These are phyloP conservation scores for Sugiyamaella qingdaonensis DNA, from an alignment of 805 yeast species.

Conservation along the genomic window DNA sequence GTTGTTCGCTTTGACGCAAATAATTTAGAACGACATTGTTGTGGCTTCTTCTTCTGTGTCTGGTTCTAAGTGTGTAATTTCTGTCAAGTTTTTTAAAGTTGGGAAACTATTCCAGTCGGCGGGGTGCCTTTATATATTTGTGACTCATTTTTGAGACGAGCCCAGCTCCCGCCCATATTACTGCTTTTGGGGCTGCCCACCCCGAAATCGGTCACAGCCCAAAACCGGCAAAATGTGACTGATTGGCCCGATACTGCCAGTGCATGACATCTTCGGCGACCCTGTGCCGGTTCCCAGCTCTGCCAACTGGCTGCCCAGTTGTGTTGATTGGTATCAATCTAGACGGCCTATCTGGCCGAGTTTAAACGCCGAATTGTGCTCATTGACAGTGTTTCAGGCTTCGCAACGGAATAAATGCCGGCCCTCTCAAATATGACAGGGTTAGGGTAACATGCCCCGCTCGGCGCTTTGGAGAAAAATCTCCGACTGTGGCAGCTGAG, in stretches of 20 bases:
- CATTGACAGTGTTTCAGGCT: too few relatives aligned
- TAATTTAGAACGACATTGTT: conserved; percentile 11
- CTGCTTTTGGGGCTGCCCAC: background rate
- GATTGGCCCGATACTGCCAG: background rate
- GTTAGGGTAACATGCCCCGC: background rate
- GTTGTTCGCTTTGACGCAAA: background rate
- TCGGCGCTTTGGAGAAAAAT: background rate
- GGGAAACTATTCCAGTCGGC: background rate
- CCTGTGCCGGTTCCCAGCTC: background rate
- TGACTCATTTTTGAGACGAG: conserved; percentile 3
- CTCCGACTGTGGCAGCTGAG: background rate
- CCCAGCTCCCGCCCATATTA: background rate
- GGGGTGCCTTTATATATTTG: conserved; percentile 1
- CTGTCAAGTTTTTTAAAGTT: background rate
- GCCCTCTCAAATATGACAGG: background rate
- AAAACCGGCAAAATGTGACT: conserved; percentile 2
- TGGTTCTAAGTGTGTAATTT: conserved; percentile 2
- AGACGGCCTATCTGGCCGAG: background rate
- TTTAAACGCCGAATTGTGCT: too few relatives aligned
- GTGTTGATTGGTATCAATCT: background rate
- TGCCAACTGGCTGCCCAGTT: background rate
- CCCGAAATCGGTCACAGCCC: conserved; percentile 1
- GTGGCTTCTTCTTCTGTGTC: background rate
- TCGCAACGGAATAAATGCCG: too few relatives aligned
- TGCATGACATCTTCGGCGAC: background rate